Evolutionary conservation across 768 basidiomycete genomes (phyloP).

Genomic region (Tephrocybe sp.): DNA sequence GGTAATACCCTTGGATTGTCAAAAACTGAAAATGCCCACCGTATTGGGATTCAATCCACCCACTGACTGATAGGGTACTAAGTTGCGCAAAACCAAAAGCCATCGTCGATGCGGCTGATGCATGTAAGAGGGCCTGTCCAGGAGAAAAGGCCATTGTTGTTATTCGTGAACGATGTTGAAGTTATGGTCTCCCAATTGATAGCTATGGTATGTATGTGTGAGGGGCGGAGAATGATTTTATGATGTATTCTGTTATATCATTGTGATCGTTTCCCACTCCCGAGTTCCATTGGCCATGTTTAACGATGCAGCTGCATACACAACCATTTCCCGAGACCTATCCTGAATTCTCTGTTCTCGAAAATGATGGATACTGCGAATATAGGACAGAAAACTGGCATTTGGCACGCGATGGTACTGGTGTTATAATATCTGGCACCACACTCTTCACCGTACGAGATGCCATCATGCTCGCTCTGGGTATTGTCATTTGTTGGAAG

Average conservation of each 20-base stretch:
- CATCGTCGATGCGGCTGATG: constrained; percentile 31
- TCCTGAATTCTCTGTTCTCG: constrained; percentile 52
- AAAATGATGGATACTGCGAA: constrained; percentile 49
- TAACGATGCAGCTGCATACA: background rate
- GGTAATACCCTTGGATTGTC: constrained; percentile 71
- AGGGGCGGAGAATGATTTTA: too few relatives aligned
- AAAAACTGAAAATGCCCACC: constrained; percentile 72
- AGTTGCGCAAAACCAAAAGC: constrained; percentile 34
- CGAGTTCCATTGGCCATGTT: background rate
- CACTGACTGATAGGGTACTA: constrained; percentile 21
- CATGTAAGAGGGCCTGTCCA: constrained; percentile 25
- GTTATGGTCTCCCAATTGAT: too few relatives aligned
- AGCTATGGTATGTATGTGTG: too few relatives aligned
- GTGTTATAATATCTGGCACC: constrained; percentile 28
- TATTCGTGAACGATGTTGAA: background rate
- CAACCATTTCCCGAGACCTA: constrained; percentile 14
- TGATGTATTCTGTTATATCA: background rate
- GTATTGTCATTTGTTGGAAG: constrained; percentile 25
- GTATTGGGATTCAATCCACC: constrained; percentile 40
- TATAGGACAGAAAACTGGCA: constrained; percentile 59
- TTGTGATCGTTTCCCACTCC: too few relatives aligned
- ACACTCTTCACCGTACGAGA: constrained; percentile 35
- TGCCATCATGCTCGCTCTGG: constrained; percentile 28
- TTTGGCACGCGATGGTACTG: constrained; percentile 39
- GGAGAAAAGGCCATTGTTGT: constrained; percentile 2